Percentiles rank a stretch among this genome's conserved stretches.
Conservation (phyloP, 805 yeast species). For the Saccharomycopsis fibuligera region DNA sequence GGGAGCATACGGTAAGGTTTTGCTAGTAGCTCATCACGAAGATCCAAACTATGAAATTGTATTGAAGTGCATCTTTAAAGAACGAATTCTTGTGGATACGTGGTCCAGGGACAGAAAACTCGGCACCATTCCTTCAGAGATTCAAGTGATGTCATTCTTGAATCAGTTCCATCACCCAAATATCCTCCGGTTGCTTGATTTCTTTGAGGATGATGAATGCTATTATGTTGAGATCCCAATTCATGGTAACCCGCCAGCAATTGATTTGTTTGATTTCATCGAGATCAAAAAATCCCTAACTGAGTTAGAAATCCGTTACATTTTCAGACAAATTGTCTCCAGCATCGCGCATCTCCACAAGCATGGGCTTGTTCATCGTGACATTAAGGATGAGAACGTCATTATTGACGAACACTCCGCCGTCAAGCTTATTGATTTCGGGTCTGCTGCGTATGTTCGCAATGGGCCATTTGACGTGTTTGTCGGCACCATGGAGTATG, state of each 20-base stretch:
- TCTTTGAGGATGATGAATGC: conserved; percentile 84
- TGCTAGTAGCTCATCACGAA: conserved; percentile 60
- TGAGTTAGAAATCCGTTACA: conserved; percentile 69
- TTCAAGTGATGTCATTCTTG: conserved; percentile 83
- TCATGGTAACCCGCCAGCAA: conserved; percentile 84
- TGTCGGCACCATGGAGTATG: conserved; percentile 96
- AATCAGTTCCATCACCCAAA: conserved; percentile 78
- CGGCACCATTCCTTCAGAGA: conserved; percentile 96
- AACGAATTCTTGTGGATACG: conserved; percentile 88
- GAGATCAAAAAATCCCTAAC: conserved; percentile 79
- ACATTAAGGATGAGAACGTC: conserved; percentile 90
- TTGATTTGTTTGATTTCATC: conserved; percentile 87
- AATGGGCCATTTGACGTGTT: conserved; percentile 96
- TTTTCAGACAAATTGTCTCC: conserved; percentile 71
- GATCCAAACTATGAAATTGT: conserved; percentile 65
- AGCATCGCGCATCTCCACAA: conserved; percentile 78
- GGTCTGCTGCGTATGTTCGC: conserved; percentile 84
- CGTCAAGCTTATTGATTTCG: conserved; percentile 87
- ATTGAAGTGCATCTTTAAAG: conserved; percentile 85
- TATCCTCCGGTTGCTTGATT: conserved; percentile 78
- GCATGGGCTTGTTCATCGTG: conserved; percentile 88
- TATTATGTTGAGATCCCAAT: conserved; percentile 90
- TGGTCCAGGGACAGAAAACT: conserved; percentile 91
- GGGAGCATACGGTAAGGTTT: conserved; percentile 96
- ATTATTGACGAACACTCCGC: conserved; percentile 78